Base-by-base conservation (phyloP, 2,329 filamentous ascomycete genomes). In the Helminthosporium solani region DNA sequence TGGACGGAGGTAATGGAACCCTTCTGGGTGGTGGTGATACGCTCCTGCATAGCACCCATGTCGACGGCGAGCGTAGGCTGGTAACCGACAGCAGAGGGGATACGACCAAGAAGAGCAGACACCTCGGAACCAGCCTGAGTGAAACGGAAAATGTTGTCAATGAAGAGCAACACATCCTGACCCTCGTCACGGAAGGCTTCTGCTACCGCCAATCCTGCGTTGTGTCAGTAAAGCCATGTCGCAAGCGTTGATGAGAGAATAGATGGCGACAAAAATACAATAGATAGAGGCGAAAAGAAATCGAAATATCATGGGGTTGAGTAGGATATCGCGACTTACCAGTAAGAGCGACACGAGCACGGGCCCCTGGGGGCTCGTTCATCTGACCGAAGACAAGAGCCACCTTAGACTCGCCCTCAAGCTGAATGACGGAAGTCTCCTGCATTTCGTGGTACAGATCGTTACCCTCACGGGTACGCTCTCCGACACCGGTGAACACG, bases 361-460 rank as follows among this genome's bases (percentile, higher is more conserved):
- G 94, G 73, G 94, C 94, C 84, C 94, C 94, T 58, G 94, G 94
- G 75, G 94, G 94, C 83, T 99, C 94, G 85, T 99, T 99, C 94
- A 99, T 99, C 84, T 99, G 94, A 84, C 94, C 94, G 81, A 99
- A 99, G 65, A 99, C 94, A 65, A 99, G 82, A 58, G 94, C 90
- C 81, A 97, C 94, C 87, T 99, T 99, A 76, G 94, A 97, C 71
- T 96, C 92, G 78, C 94, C 94, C 61, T 99, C 94, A 63, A 99
- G 90, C 78, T 99, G 86, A 78, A 99, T 99, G 84, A 99, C 94
- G 73, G 88, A 90, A 65, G 94, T 99, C 82, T 99, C 92, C 83
- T 97, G 94, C 94, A 99, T 99, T 85, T 99, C 94, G 81, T 99
- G 92, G 87, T 99, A 99, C 83, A 99, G 78, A 86, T 99, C 94